phyloP scores from a whole-genome alignment of 1,284 basidiomycete species.

The Mrakiaceae sp. region DNA sequence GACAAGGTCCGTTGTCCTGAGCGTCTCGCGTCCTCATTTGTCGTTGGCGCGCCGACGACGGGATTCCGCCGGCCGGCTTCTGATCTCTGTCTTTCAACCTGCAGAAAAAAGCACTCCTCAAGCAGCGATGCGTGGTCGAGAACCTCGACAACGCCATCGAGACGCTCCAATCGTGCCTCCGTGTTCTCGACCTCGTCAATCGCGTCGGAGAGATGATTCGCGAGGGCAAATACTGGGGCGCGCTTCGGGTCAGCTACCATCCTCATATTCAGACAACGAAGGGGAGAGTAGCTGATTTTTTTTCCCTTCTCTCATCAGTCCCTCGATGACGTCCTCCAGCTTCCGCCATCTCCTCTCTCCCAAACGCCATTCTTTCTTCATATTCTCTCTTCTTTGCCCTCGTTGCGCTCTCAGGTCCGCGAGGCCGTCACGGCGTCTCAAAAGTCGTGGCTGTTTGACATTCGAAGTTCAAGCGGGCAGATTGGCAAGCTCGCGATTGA shows the following conservation, averaged over 20 bases:
- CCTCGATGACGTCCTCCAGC: conserved; percentile 82
- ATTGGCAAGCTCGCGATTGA: conserved; percentile 84
- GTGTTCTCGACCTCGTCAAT: conserved; percentile 88
- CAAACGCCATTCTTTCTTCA: conserved; percentile 90
- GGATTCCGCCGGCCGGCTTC: no score
- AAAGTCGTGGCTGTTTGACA: conserved; percentile 95
- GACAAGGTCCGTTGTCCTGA: conserved; percentile 47
- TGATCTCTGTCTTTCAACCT: not conserved
- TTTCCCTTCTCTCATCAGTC: conserved; percentile 43
- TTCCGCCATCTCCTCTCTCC: conserved; percentile 79
- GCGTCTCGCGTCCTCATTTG: not conserved
- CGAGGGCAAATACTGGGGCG: conserved; percentile 91
- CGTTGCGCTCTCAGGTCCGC: conserved; percentile 76
- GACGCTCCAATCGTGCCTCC: conserved; percentile 79
- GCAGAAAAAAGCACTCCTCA: conserved; percentile 68
- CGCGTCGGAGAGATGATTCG: conserved; percentile 85
- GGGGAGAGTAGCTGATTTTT: no score
- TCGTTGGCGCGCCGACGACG: no score
- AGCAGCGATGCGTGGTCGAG: conserved; percentile 79
- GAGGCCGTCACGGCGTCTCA: conserved; percentile 86
- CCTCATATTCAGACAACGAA: not conserved
- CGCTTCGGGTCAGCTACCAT: conserved; percentile 65
- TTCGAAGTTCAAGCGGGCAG: conserved; percentile 73
- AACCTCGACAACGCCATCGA: conserved; percentile 96
- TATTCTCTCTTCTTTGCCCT: conserved; percentile 81